These are phyloP conservation scores for Massospora cicadina DNA, from an alignment of 371 early-diverging fungal species.

Conservation along the genomic window DNA sequence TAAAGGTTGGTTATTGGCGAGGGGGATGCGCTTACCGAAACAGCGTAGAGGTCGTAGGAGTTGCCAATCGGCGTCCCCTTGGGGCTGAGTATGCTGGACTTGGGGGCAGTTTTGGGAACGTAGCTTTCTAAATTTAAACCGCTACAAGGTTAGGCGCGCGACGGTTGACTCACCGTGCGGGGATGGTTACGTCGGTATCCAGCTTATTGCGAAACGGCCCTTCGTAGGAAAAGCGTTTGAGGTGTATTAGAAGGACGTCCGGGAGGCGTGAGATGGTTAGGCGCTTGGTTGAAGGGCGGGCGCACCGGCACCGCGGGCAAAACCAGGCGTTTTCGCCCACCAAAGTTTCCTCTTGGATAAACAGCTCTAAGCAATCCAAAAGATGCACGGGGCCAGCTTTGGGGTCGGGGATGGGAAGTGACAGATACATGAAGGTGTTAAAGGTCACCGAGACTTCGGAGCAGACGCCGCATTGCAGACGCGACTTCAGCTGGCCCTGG, in stretches of 20 bases:
- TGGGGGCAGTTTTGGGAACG: conserved; percentile 11
- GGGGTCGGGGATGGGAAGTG: conserved; percentile 68
- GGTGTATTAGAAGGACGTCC: conserved; percentile 68
- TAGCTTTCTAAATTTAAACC: conserved; percentile 14
- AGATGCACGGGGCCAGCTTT: conserved; percentile 23
- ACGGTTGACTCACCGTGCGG: conserved; percentile 36
- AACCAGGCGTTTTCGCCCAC: conserved; percentile 81
- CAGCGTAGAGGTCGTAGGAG: conserved; percentile 69
- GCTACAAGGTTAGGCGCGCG: conserved; percentile 14
- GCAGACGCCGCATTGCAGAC: conserved; percentile 68
- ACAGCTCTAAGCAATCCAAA: conserved; percentile 66
- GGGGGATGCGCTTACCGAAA: conserved; percentile 36
- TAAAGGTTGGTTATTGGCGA: conserved; percentile 11
- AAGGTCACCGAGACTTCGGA: conserved; percentile 67
- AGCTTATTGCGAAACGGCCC: conserved; percentile 88
- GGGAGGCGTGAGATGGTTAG: conserved; percentile 67
- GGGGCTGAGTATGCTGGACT: conserved; percentile 5
- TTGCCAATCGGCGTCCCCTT: conserved; percentile 10
- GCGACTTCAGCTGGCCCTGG: conserved; percentile 69
- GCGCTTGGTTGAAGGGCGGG: conserved; percentile 53
- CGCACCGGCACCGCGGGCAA: conserved; percentile 69
- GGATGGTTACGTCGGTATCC: conserved; percentile 71
- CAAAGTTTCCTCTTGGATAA: conserved; percentile 63
- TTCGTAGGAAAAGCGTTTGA: conserved; percentile 84
- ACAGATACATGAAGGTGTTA: conserved; percentile 79